Evolutionary conservation across 2,329 filamentous ascomycete species (phyloP).

Genomic region (Fusarium odoratissimum): DNA sequence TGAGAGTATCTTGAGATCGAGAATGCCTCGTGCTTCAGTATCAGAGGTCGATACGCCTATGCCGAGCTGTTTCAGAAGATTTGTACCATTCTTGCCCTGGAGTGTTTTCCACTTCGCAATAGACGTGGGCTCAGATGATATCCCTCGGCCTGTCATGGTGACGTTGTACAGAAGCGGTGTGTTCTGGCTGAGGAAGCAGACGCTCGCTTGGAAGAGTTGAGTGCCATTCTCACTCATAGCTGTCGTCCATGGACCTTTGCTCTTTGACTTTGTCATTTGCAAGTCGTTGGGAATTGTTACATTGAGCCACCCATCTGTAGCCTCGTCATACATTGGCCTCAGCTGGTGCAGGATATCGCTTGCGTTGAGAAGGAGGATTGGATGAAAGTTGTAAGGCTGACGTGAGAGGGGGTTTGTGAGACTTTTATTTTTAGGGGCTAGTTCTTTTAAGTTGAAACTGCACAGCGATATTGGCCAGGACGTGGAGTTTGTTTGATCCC

Average conservation of each 20-base stretch:
- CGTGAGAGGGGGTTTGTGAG: background rate
- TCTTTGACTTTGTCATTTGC: background rate
- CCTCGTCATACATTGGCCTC: background rate
- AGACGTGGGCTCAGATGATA: background rate
- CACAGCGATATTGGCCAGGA: constrained; percentile 9
- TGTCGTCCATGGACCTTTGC: background rate
- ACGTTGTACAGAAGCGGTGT: constrained; percentile 3
- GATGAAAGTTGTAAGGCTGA: background rate
- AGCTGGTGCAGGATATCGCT: background rate
- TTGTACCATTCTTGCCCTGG: background rate
- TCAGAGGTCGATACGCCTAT: fast-evolving
- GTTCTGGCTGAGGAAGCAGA: background rate
- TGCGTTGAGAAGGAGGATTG: background rate
- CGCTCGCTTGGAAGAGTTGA: background rate
- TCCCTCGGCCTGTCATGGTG: constrained; percentile 1
- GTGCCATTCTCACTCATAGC: fast-evolving
- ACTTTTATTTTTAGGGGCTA: fast-evolving
- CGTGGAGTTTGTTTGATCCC: background rate
- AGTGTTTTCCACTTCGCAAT: background rate
- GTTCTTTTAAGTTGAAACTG: background rate
- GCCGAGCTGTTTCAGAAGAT: background rate
- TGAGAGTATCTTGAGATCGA: background rate
- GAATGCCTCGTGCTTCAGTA: background rate
- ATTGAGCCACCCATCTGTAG: fast-evolving
- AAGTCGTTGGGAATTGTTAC: fast-evolving